Base-by-base conservation (phyloP, 805 yeast species). In the Nakazawaea wyomingensis region DNA sequence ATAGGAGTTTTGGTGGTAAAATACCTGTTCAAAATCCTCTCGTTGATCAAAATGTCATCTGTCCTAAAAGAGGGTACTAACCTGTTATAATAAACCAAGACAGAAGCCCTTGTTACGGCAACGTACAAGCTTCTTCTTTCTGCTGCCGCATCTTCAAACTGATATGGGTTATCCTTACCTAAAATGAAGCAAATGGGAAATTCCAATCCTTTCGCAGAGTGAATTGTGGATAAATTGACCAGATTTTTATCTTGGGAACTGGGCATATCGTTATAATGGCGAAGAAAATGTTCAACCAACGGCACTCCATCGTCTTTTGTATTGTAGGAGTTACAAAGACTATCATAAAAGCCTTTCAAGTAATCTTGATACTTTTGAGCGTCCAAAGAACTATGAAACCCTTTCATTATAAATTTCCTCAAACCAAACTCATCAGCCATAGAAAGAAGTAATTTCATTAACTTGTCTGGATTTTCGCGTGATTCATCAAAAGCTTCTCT, bases 191-290 rank as follows among this genome's bases (percentile, higher is more conserved):
- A 87, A 10, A 82, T 66, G 0, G 89, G 88, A 51, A 78, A 82
- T 48, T 84, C 89, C 4, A 82, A 57, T 0, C 93, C 91, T 51
- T 85, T 85, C 1, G 90, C 78, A 0, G 85, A 69, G 57, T 85
- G 91, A 2, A 85, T 74, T 0, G 91, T 85, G 0, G 88, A 78
- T 1, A 83, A 50, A 39, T 76, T 78, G 5, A 83, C 62, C 14
- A 67, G 55, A 31, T 57, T 47, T 46, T 62, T 47, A 41, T 54
- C 34, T 49, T 56, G 35, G 37, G 51, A 17, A 43, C 51, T 27
- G 51, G 69, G 48, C 40, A 57, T 71, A 21, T 64, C 69, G 41
- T 62, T 63, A 54, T 70, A 71, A 37, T 62, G 66, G 21, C 60
- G 56, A 19, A 74, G 49, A 47, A 72, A 75, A 50, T 57, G 64